Conservation (phyloP, 257 asterid species). For the Voacanga thouarsii region DNA sequence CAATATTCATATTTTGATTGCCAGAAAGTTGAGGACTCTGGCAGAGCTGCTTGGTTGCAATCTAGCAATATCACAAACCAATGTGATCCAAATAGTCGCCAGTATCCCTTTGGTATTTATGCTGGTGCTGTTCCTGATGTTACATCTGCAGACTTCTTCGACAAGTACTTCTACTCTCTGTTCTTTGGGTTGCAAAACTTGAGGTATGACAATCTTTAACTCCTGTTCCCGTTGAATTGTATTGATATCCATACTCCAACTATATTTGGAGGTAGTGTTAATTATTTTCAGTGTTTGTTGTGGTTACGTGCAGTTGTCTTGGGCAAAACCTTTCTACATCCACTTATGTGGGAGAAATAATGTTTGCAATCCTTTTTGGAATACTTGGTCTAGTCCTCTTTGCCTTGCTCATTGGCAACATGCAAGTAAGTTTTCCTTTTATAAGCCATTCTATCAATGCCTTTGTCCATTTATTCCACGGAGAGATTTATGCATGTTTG, state of each 20-base stretch:
- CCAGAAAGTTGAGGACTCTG: slow-evolving; percentile 36
- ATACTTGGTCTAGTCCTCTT: slow-evolving; percentile 82
- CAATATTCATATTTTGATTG: slow-evolving; percentile 62
- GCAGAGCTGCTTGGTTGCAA: slow-evolving; percentile 56
- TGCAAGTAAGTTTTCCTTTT: slow-evolving; percentile 59
- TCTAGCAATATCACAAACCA: slow-evolving; percentile 57
- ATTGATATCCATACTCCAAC: neutral
- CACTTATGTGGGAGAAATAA: slow-evolving; percentile 74
- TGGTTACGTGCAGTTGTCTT: slow-evolving; percentile 56
- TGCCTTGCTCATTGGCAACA: slow-evolving; percentile 88
- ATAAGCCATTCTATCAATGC: neutral
- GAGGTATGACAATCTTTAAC: slow-evolving; percentile 41
- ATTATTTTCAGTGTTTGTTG: neutral
- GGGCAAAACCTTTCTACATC: slow-evolving; percentile 84
- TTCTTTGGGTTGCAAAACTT: slow-evolving; percentile 96
- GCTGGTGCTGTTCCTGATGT: slow-evolving; percentile 66
- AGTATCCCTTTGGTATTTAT: slow-evolving; percentile 86
- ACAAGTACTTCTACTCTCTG: slow-evolving; percentile 85
- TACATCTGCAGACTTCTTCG: slow-evolving; percentile 63
- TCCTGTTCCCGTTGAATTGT: neutral
- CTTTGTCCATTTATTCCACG: neutral
- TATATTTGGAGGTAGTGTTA: neutral
- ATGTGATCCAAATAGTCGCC: slow-evolving; percentile 48
- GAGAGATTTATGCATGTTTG: neutral
- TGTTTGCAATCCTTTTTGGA: slow-evolving; percentile 72